Conservation (phyloP, 176 grass and related monocot species). For the Dactylis glomerata region DNA sequence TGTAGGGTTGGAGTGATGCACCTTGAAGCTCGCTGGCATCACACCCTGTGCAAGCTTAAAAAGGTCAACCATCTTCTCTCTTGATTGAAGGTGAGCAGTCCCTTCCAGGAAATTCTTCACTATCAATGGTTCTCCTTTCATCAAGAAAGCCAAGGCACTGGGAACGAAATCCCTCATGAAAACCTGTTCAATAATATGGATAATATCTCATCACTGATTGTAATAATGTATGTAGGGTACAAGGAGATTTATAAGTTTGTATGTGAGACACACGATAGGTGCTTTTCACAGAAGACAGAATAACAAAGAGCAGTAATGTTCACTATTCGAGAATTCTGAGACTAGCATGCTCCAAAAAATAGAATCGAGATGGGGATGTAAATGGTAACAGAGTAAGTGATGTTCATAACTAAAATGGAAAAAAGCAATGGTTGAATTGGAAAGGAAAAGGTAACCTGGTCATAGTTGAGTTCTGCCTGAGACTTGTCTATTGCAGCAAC, state of each 20-base stretch:
- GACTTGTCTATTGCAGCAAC: conserved; percentile 84
- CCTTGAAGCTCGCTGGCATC: conserved; percentile 92
- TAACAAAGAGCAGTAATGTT: conserved; percentile 15
- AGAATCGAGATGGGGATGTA: neutral
- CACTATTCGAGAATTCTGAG: neutral
- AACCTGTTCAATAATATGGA: conserved; percentile 47
- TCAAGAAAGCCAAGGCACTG: conserved; percentile 75
- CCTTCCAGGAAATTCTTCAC: conserved; percentile 85
- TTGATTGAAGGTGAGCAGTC: conserved; percentile 76
- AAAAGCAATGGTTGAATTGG: neutral
- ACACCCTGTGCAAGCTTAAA: conserved; percentile 84
- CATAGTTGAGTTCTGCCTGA: conserved; percentile 77
- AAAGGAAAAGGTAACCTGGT: conserved; percentile 65
- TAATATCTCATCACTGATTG: conserved; percentile 4
- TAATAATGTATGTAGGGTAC: conserved; percentile 13
- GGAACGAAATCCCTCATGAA: conserved; percentile 97
- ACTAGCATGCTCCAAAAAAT: neutral
- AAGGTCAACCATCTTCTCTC: conserved; percentile 71
- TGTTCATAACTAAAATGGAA: neutral
- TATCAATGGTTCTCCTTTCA: conserved; percentile 62
- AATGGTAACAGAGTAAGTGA: neutral
- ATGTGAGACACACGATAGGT: neutral
- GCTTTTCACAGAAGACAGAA: conserved; percentile 12
- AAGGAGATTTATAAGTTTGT: conserved; percentile 1
- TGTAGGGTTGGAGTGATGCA: conserved; percentile 38